phyloP scores from a whole-genome alignment of 345 rosid species.

The Salix exigua region DNA sequence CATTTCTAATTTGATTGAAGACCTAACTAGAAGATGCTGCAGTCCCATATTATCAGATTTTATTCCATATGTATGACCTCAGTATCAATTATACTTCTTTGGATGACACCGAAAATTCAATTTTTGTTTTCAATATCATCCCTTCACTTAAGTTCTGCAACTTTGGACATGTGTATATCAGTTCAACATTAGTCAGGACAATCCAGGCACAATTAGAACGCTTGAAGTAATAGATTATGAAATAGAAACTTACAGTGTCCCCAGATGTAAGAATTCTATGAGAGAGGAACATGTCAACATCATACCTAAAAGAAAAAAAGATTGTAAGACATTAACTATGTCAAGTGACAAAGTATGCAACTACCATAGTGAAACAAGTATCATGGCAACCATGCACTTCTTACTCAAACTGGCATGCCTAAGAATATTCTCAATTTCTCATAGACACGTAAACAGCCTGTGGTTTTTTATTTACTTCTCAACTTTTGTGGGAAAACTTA shows the following conservation, averaged over 20 bases:
- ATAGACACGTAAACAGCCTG: too few species aligned
- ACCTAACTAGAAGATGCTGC: too few species aligned
- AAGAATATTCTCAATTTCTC: too few species aligned
- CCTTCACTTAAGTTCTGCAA: neutral
- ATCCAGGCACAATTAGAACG: neutral
- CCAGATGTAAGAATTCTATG: slow-evolving; percentile 49
- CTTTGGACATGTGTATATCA: neutral
- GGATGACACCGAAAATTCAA: neutral
- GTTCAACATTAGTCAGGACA: neutral
- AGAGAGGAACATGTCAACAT: slow-evolving; percentile 48
- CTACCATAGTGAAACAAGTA: neutral
- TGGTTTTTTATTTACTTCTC: too few species aligned
- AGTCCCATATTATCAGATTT: too few species aligned
- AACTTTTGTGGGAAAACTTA: too few species aligned
- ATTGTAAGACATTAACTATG: neutral
- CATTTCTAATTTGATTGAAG: neutral
- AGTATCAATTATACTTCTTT: neutral
- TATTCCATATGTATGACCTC: too few species aligned
- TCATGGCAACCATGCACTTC: neutral
- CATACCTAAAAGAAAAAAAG: slow-evolving; percentile 49
- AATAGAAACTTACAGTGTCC: slow-evolving; percentile 51
- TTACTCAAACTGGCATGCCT: too few species aligned
- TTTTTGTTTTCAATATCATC: neutral
- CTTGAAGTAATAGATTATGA: neutral
- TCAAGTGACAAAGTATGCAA: neutral